phyloP scores from a whole-genome alignment of 2,329 filamentous ascomycete species.

The Colletotrichum sp. region DNA sequence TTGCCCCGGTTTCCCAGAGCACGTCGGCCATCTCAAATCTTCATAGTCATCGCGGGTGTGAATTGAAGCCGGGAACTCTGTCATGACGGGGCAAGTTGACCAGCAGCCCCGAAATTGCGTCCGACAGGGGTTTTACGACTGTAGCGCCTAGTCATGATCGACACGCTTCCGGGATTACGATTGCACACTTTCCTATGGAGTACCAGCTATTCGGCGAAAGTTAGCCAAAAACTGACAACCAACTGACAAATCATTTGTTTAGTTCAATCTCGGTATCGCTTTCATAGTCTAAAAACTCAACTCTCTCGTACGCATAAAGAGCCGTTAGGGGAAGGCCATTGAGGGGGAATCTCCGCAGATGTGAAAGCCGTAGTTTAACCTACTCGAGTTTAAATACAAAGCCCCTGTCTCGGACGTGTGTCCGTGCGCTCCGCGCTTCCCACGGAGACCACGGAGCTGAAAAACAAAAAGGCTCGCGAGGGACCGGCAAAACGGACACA shows the following conservation, averaged over 20 bases:
- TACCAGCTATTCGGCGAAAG: not conserved
- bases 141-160: not conserved
- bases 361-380: not conserved
- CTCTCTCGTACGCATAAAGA: not conserved
- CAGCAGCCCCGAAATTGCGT: not conserved
- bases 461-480: not conserved
- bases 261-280: not conserved
- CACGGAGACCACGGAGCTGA: not conserved
- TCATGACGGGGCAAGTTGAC: not conserved
- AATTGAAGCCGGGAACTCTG: not conserved
- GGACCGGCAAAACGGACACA: not conserved
- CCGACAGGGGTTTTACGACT: not conserved
- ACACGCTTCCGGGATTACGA: not conserved
- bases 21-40: not conserved
- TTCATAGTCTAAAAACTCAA: not conserved
- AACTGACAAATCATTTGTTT: not conserved
- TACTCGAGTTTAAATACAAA: not conserved
- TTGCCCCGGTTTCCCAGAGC: not conserved
- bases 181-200: not conserved
- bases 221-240: not conserved
- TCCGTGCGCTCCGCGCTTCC: not conserved
- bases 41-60: not conserved
- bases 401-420: not conserved
- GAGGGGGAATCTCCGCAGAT: not conserved
- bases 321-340: not conserved